phyloP scores from a whole-genome alignment of 163 green algal species.

The Prototheca cutis region DNA sequence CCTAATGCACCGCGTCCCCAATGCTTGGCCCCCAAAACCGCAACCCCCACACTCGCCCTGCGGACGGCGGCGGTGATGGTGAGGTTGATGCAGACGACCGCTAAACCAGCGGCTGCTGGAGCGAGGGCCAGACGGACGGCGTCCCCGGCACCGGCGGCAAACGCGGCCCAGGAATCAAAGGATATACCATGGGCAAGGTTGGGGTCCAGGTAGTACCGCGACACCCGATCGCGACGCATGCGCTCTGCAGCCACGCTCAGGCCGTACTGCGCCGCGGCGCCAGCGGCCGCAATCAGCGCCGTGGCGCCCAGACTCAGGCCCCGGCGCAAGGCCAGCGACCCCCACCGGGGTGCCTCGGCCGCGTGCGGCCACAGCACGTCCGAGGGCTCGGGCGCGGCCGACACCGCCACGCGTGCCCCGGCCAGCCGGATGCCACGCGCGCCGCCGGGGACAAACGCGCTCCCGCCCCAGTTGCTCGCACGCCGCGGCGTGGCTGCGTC shows the following conservation, averaged over 20 bases:
- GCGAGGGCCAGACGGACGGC: constrained; percentile 17
- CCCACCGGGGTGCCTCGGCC: neutral
- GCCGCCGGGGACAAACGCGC: neutral
- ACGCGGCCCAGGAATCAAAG: constrained; percentile 12
- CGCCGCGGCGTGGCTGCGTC: no score
- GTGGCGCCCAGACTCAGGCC: constrained; percentile 5
- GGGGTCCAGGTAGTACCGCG: neutral
- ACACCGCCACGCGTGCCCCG: neutral
- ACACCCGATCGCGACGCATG: neutral
- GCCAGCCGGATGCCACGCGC: neutral
- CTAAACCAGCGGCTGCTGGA: constrained; percentile 17
- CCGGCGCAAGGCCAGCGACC: constrained; percentile 3
- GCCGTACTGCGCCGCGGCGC: constrained; percentile 35
- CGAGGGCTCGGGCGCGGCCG: constrained; percentile 30
- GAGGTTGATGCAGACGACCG: constrained; percentile 29
- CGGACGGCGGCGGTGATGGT: constrained; percentile 14
- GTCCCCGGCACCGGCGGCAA: constrained; percentile 4
- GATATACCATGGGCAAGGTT: neutral
- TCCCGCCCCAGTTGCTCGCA: neutral
- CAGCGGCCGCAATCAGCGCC: constrained; percentile 17
- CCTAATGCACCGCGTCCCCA: neutral
- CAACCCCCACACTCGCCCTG: neutral
- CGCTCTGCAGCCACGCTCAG: constrained; percentile 18
- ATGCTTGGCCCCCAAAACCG: neutral
- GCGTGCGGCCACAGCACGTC: constrained; percentile 36